Conservation (phyloP, 2,329 filamentous ascomycete species). For the Aureobasidium pullulans region DNA sequence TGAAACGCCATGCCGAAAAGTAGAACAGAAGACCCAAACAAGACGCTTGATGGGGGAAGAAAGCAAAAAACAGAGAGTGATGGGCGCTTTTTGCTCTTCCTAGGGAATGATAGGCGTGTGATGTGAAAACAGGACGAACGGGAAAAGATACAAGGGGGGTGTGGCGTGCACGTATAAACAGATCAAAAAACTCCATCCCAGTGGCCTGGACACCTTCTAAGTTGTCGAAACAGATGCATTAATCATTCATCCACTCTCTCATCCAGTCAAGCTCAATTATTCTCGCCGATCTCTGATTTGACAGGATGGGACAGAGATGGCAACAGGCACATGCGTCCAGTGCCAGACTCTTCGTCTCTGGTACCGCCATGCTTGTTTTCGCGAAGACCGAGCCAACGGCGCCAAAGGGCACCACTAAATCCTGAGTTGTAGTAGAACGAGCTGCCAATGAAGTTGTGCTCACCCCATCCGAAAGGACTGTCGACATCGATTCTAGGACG, state of each 20-base stretch:
- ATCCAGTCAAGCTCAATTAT: not conserved
- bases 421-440: conserved; percentile 46
- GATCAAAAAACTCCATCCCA: not conserved
- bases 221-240: not conserved
- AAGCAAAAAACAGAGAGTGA: conserved; percentile 6
- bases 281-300: conserved; percentile 34
- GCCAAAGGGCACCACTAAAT: conserved; percentile 42
- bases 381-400: conserved; percentile 41
- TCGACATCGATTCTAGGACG: conserved; percentile 38
- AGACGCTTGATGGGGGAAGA: not conserved
- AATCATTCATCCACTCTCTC: not conserved
- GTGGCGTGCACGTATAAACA: not conserved
- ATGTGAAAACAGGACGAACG: not conserved
- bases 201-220: conserved; percentile 5
- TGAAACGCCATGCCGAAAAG: not conserved
- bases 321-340: conserved; percentile 40
- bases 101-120: conserved; percentile 5
- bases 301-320: conserved; percentile 41
- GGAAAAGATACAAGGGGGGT: not conserved
- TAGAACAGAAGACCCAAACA: not conserved
- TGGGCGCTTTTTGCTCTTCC: conserved; percentile 3
- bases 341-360: conserved; percentile 29
- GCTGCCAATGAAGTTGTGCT: conserved; percentile 44
- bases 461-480: conserved; percentile 44
- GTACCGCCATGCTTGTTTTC: conserved; percentile 36